Percentiles rank a stretch among this genome's conserved stretches.
These are phyloP conservation scores for Gaeumannomyces sp. DNA, from an alignment of 2,329 filamentous ascomycete genomes.

Conservation along the genomic window DNA sequence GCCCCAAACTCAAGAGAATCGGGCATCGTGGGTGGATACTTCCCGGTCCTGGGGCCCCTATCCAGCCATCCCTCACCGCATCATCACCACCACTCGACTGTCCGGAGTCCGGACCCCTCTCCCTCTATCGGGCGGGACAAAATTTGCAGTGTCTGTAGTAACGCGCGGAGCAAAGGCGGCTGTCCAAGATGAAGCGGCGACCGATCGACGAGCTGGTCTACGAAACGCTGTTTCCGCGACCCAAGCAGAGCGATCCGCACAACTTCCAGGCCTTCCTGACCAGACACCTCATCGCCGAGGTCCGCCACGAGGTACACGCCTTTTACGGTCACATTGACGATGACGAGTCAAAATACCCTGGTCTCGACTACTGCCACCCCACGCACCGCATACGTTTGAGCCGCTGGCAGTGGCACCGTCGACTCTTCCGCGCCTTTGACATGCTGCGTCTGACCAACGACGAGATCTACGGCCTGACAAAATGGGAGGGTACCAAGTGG, in stretches of 20 bases:
- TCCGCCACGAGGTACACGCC: constrained; percentile 69
- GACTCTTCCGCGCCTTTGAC: constrained; percentile 72
- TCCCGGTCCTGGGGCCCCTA: background rate
- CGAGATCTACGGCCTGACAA: constrained; percentile 67
- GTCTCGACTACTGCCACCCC: constrained; percentile 68
- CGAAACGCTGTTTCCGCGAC: constrained; percentile 65
- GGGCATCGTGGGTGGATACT: background rate
- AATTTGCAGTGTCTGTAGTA: background rate
- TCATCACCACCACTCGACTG: background rate
- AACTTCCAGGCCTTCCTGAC: constrained; percentile 66
- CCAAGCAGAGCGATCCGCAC: constrained; percentile 60
- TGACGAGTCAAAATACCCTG: constrained; percentile 74
- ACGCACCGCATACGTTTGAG: constrained; percentile 73
- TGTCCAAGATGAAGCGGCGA: constrained; percentile 60
- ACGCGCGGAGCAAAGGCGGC: background rate
- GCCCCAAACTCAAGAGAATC: background rate
- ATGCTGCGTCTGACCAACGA: constrained; percentile 57
- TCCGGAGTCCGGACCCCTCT: background rate
- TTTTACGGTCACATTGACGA: constrained; percentile 77
- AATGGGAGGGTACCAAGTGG: constrained; percentile 81
- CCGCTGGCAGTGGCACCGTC: constrained; percentile 69
- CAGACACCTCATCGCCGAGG: constrained; percentile 67
- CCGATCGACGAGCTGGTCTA: constrained; percentile 68
- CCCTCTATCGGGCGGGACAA: background rate
- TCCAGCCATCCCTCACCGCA: background rate